Base-by-base conservation (phyloP, 1,139 yeast genomes). In the Suhomyces chickasaworum region DNA sequence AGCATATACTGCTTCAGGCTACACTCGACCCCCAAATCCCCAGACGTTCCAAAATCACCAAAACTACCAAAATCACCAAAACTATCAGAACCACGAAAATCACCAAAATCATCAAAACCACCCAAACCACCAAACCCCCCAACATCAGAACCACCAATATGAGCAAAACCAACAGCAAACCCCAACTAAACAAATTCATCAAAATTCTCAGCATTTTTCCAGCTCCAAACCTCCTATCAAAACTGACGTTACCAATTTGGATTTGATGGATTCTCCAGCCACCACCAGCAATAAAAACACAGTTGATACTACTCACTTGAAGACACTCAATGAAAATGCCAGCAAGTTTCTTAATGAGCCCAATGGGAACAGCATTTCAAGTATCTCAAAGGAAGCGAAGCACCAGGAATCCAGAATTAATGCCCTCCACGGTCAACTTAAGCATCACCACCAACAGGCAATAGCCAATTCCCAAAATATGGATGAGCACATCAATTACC, bases 391-490 rank as follows among this genome's bases (percentile, higher is more conserved):
- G 13, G 47, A 44, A 16, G 49, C 55, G 13, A 48, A 53, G 25
- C 56, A 51, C 7, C 53, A 51, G 21, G 42, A 43, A 7, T 44
- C 44, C 16, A 70, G 69, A 42, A 57, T 69, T 2, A 59, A 59
- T 13, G 69, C 70, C 1, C 58, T 75, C 7, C 58, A 61, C 45
- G 51, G 61, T 1, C 78, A 73, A 49, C 57, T 74, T 17, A 52
- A 46, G 22, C 72, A 69, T 50, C 78, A 74, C 48, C 58, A 64
- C 47, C 64, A 59, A 13, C 76, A 71, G 51, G 79, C 79, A 1
- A 40, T 48, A 7, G 75, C 71, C 7, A 75, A 75, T 54, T 59
- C 66, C 15, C 58, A 55, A 6, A 66, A 65, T 34, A 59, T 75
- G 21, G 66, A 60, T 13, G 56, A 55, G 6, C 78, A 73, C 50